phyloP scores from a whole-genome alignment of 345 rosid genomes.

The Populus nigra region DNA sequence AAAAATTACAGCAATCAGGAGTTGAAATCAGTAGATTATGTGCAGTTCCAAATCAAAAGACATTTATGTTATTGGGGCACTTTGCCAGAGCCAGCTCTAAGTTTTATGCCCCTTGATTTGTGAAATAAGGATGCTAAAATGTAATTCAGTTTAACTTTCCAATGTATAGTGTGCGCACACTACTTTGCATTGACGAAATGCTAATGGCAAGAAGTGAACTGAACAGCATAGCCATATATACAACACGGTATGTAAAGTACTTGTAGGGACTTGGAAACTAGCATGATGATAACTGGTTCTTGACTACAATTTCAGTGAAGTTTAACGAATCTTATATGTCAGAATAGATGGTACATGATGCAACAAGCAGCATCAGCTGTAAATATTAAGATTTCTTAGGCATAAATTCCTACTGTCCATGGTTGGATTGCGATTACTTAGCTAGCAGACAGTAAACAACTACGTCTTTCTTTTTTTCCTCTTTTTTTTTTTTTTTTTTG shows the following conservation, averaged over 20 bases:
- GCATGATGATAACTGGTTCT: background rate
- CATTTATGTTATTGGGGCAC: background rate
- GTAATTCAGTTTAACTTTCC: background rate
- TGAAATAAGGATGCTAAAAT: background rate
- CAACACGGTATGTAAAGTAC: background rate
- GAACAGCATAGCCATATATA: background rate
- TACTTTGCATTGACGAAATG: background rate
- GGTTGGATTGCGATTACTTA: background rate
- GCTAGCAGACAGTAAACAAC: background rate
- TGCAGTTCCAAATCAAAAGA: background rate
- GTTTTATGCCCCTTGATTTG: background rate
- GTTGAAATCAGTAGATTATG: background rate
- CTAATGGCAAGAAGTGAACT: background rate
- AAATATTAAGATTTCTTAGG: background rate
- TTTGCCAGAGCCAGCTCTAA: background rate
- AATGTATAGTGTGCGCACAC: background rate
- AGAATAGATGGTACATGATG: background rate
- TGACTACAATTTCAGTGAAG: background rate
- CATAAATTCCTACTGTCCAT: background rate
- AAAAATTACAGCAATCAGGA: conserved; percentile 11
- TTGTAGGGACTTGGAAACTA: background rate
- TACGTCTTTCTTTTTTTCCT: background rate
- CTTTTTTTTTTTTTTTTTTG: no score
- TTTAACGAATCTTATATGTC: background rate
- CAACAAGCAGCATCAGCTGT: background rate